Base-by-base conservation (phyloP, 495 filamentous ascomycete genomes). In the Talaromyces thailandensis region DNA sequence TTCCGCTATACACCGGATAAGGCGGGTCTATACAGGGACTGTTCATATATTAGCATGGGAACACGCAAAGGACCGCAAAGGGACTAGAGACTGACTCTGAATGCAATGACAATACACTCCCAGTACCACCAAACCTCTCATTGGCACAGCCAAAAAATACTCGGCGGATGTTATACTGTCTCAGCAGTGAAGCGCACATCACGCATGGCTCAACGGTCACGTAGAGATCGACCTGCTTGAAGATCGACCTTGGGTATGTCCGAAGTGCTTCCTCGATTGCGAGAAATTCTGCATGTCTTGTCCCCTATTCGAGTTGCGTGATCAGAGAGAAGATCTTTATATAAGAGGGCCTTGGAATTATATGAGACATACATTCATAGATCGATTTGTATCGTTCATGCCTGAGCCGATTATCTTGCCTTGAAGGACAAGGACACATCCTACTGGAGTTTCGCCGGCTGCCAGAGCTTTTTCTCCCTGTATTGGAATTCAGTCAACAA, bases 121-220 rank as follows among this genome's bases (percentile, higher is more conserved):
- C 94, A 50, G 90, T 95, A 29, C 94, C 94, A 16, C 94, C 94
- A 76, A 98, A 98, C 52, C 93, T 87, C 68, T 97, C 94, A 76
- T 98, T 98, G 53, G 85, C 79, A 63, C 92, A 95, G n/a, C 94
- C 95, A 72, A 90, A 98, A 73, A 90, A 97, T 2, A 98, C 94
- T 58, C 82, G 84, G 60, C 87, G 81, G 68, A 98, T 88, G 6
- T 82, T 79, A 58, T 91, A 84, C 71, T 98, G 95, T 29, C 89
- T 86, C 31, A 98, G 81, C 28, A 92, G 82, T n/a, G 91, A 92
- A 2, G 94, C 93, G 69, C 94, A 98, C 94, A 98, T 98, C 68
- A 98, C 86, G 71, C 94, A 98, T 2, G 94, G 94, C 71, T 98
- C 94, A 56, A 98, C 93, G 0, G 94, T 98, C 32, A 98, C 94